Evolutionary conservation across 1,139 yeast genomes (phyloP).

Genomic region (Magnusiomyces tetraspermus): DNA sequence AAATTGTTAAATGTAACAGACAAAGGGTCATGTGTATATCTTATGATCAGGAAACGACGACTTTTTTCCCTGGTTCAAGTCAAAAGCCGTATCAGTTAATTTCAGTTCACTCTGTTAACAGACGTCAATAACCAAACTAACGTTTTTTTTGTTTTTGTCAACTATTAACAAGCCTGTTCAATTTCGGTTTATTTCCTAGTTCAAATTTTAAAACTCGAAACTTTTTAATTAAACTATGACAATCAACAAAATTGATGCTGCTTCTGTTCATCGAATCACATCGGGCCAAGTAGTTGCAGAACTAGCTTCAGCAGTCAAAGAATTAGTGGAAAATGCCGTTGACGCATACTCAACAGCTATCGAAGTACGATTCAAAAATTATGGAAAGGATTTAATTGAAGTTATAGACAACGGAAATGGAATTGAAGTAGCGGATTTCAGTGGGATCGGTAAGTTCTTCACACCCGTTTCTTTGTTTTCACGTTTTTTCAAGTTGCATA

Average conservation of each 20-base stretch:
- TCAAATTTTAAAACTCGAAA: not conserved
- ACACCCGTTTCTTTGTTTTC: not conserved
- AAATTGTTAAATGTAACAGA: no score
- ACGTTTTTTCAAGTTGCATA: not conserved
- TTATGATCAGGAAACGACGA: no score
- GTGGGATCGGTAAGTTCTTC: slow-evolving; percentile 35
- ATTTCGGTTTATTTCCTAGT: not conserved
- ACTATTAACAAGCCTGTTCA: not conserved
- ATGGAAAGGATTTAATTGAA: slow-evolving; percentile 68
- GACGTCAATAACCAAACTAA: no score
- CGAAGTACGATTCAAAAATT: slow-evolving; percentile 55
- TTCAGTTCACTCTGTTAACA: no score
- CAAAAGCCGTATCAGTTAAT: no score
- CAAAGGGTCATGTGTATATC: no score
- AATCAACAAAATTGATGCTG: slow-evolving; percentile 29
- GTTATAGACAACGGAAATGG: slow-evolving; percentile 76
- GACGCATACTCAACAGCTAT: slow-evolving; percentile 66
- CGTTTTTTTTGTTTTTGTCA: no score
- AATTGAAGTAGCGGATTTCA: slow-evolving; percentile 50
- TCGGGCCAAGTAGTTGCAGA: slow-evolving; percentile 91
- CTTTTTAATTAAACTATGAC: not conserved
- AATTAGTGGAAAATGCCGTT: slow-evolving; percentile 73
- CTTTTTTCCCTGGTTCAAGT: no score
- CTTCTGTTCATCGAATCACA: slow-evolving; percentile 63
- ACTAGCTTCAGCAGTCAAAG: slow-evolving; percentile 68